Percentiles rank a stretch among this genome's conserved stretches.
These are phyloP conservation scores for Trichoderma atrobrunneum DNA, from an alignment of 2,329 filamentous ascomycete species.

Conservation along the genomic window DNA sequence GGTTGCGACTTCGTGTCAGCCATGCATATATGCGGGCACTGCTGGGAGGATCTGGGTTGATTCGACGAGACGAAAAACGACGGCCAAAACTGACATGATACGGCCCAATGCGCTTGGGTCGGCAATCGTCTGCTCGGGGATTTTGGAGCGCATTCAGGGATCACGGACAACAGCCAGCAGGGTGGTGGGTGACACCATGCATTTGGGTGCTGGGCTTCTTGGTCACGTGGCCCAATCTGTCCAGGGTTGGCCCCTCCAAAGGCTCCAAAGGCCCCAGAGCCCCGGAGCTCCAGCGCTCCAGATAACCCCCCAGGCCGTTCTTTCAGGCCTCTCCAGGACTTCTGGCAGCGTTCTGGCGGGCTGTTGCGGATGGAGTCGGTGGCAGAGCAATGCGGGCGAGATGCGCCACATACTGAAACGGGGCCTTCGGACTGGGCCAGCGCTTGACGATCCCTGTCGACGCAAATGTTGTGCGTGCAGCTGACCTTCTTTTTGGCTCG, in stretches of 20 bases:
- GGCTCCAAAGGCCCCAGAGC: background rate
- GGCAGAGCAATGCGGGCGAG: constrained; percentile 8
- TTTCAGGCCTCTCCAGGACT: background rate
- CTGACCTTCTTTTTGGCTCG: constrained; percentile 22
- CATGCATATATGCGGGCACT: constrained; percentile 15
- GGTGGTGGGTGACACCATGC: constrained; percentile 17
- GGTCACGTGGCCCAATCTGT: constrained; percentile 13
- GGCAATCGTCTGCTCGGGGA: constrained; percentile 12
- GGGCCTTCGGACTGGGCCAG: constrained; percentile 1
- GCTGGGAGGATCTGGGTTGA: background rate
- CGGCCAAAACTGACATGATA: constrained; percentile 1
- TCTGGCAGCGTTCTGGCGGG: constrained; percentile 1
- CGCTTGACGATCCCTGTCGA: constrained; percentile 4
- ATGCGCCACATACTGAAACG: background rate
- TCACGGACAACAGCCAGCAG: constrained; percentile 3
- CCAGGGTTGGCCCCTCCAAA: background rate
- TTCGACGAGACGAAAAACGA: background rate
- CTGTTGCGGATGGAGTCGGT: background rate
- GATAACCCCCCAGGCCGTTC: background rate
- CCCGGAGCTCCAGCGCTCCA: background rate
- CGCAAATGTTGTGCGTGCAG: constrained; percentile 25
- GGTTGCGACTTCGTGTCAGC: constrained; percentile 11
- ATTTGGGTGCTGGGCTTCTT: constrained; percentile 11
- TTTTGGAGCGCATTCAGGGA: constrained; percentile 16
- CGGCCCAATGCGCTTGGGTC: background rate